Conservation (phyloP, 1,139 yeast species). For the Kodamaea alishanica region DNA sequence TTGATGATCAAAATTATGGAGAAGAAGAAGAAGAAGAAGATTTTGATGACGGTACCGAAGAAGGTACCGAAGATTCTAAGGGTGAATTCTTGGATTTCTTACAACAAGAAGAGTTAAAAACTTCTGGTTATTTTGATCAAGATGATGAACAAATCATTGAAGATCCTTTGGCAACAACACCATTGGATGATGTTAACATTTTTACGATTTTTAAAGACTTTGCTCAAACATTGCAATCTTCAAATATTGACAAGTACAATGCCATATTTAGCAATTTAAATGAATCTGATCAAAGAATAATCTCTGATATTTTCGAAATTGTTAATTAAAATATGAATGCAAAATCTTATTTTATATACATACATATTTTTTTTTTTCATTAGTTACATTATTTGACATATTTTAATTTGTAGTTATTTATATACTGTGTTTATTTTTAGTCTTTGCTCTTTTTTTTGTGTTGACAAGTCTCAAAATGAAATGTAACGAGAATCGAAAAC, state of each 20-base stretch:
- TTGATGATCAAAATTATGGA: conserved; percentile 12
- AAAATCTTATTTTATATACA: too few relatives aligned
- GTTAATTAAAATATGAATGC: conserved; percentile 3
- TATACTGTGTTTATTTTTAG: too few relatives aligned
- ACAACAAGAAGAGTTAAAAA: conserved; percentile 41
- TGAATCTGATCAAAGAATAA: conserved; percentile 10
- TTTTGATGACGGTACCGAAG: conserved; percentile 22
- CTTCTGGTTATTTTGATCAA: conserved; percentile 34
- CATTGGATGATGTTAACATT: conserved; percentile 71
- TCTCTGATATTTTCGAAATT: conserved; percentile 12
- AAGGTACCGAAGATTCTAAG: conserved; percentile 30
- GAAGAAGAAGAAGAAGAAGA: conserved; percentile 29
- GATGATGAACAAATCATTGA: conserved; percentile 63
- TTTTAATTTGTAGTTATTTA: too few relatives aligned
- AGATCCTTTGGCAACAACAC: conserved; percentile 76
- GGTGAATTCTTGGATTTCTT: conserved; percentile 45
- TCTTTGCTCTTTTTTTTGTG: too few relatives aligned
- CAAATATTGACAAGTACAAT: conserved; percentile 9
- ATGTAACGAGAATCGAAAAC: too few relatives aligned
- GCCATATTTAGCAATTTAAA: conserved; percentile 14
- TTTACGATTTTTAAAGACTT: conserved; percentile 31
- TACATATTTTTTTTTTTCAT: too few relatives aligned
- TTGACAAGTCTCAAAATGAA: too few relatives aligned
- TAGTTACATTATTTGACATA: background rate
- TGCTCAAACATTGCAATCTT: conserved; percentile 11